Evolutionary conservation across 345 rosid genomes (phyloP).

Genomic region (Bruguiera gymnorhiza): DNA sequence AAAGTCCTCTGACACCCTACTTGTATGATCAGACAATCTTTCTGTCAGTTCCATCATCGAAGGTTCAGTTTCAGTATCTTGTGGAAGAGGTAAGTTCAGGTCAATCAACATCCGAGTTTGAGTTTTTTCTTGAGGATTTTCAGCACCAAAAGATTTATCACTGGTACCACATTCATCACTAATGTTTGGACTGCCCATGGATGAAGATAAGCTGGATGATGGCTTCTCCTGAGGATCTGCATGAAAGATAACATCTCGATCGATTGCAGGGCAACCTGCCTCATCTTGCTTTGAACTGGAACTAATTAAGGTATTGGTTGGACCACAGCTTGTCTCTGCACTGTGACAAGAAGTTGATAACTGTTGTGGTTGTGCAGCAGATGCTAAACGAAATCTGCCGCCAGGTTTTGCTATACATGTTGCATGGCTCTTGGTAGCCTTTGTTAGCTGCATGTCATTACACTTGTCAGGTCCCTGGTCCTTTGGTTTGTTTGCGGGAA

Average conservation of each 20-base stretch:
- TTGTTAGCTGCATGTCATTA: conserved; percentile 16
- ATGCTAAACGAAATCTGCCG: conserved; percentile 19
- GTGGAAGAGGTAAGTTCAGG: conserved; percentile 45
- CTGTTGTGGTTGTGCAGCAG: conserved; percentile 23
- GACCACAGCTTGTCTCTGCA: conserved; percentile 15
- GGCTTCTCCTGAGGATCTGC: conserved; percentile 27
- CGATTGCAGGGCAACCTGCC: conserved; percentile 14
- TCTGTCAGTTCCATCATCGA: conserved; percentile 18
- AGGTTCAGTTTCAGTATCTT: conserved; percentile 34
- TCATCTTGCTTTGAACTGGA: conserved; percentile 22
- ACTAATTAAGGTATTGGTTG: conserved; percentile 4
- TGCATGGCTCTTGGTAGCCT: conserved; percentile 19
- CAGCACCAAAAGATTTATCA: conserved; percentile 15
- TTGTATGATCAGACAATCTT: conserved; percentile 16
- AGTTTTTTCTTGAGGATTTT: conserved; percentile 22
- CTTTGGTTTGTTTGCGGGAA: conserved; percentile 11
- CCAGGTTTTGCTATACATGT: conserved; percentile 22
- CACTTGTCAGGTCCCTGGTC: conserved; percentile 19
- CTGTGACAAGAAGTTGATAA: conserved; percentile 23
- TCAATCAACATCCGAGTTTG: conserved; percentile 37
- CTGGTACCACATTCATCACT: conserved; percentile 24
- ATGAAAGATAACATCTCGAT: conserved; percentile 12
- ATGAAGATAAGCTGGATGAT: conserved; percentile 29
- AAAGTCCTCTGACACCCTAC: conserved; percentile 10
- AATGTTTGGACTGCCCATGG: conserved; percentile 17